phyloP scores from a whole-genome alignment of 495 filamentous ascomycete genomes.

The Aspergillus sclerotiicarbonarius region DNA sequence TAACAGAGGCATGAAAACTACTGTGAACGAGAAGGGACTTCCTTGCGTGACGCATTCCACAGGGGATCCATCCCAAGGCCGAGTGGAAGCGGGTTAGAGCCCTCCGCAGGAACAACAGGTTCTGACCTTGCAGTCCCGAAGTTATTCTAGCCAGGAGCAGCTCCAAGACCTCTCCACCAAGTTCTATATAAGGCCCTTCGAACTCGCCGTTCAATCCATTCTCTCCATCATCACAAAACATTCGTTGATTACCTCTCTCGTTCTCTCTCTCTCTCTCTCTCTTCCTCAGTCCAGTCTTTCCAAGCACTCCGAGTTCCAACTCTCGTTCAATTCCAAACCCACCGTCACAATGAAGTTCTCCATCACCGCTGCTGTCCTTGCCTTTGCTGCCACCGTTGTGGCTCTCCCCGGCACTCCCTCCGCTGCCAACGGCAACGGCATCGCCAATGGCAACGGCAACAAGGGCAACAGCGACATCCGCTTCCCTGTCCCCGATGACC shows the following conservation, averaged over 20 bases:
- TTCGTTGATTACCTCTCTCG: constrained; percentile 21
- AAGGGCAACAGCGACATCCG: constrained; percentile 31
- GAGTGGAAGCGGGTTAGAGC: background rate
- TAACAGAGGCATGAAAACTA: constrained; percentile 5
- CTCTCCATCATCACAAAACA: constrained; percentile 35
- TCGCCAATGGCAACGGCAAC: constrained; percentile 25
- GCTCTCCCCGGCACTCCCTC: constrained; percentile 24
- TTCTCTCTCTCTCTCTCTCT: constrained; percentile 28
- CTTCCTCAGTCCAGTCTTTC: constrained; percentile 19
- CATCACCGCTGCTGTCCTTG: constrained; percentile 28
- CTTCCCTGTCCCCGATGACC: constrained; percentile 37
- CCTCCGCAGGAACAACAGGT: constrained; percentile 8
- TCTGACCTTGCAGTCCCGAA: constrained; percentile 9
- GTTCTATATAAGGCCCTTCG: constrained; percentile 37
- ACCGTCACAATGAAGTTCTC: constrained; percentile 42
- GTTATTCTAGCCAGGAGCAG: constrained; percentile 13
- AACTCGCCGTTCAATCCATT: constrained; percentile 15
- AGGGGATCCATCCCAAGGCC: constrained; percentile 7
- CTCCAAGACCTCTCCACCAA: constrained; percentile 26
- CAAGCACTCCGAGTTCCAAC: constrained; percentile 26
- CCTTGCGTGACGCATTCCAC: constrained; percentile 38
- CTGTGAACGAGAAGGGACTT: constrained; percentile 7
- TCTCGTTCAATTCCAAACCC: constrained; percentile 37
- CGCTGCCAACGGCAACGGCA: constrained; percentile 6
- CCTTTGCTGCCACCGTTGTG: constrained; percentile 29